Evolutionary conservation across 192 early-diverging fungal genomes (phyloP).

Genomic region (Funneliformis geosporum): DNA sequence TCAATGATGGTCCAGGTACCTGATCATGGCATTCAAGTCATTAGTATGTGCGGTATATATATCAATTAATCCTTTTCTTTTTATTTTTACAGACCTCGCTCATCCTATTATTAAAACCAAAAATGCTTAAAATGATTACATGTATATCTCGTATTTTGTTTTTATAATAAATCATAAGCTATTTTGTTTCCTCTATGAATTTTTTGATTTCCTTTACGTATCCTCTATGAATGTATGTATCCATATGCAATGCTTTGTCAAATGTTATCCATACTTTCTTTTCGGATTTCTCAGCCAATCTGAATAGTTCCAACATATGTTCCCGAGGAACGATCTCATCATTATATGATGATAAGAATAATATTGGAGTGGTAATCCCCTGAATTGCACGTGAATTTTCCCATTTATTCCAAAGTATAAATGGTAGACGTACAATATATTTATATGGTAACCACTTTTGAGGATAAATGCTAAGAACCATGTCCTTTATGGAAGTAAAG

Average conservation of each 20-base stretch:
- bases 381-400: constrained; percentile 29
- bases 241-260: constrained; percentile 38
- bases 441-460: constrained; percentile 41
- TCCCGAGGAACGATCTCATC: constrained; percentile 46
- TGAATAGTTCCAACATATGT: constrained; percentile 40
- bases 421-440: constrained; percentile 34
- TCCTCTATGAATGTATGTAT: constrained; percentile 32
- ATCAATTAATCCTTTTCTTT: neutral
- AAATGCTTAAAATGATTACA: neutral
- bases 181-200: constrained; percentile 27
- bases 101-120: neutral
- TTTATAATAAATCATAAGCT: neutral
- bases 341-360: constrained; percentile 40
- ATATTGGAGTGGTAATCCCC: constrained; percentile 33
- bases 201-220: constrained; percentile 20
- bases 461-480: constrained; percentile 43
- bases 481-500: constrained; percentile 41
- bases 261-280: constrained; percentile 33
- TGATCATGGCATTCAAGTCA: neutral
- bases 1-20: constrained; percentile 63
- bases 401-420: constrained; percentile 44
- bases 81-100: neutral
- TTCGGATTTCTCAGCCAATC: constrained; percentile 12
- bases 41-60: neutral
- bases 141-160: no score